A percentile compares a stretch with the other conserved stretches of the same genome.
These are phyloP conservation scores for Septoria petroselini DNA, from an alignment of 2,329 filamentous ascomycete species.

Conservation along the genomic window DNA sequence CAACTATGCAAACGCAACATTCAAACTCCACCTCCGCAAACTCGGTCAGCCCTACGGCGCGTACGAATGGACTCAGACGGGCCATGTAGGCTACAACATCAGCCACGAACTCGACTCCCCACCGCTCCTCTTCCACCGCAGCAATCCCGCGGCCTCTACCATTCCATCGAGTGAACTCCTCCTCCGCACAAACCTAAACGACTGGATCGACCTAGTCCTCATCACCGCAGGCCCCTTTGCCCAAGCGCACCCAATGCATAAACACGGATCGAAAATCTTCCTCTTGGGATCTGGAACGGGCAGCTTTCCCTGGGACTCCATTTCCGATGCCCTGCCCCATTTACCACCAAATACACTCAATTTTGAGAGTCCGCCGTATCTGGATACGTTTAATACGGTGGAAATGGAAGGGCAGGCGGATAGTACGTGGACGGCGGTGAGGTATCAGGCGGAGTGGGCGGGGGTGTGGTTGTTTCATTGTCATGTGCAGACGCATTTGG, in stretches of 20 bases:
- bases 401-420: slow-evolving; percentile 6
- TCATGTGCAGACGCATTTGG: slow-evolving; percentile 49
- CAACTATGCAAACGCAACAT: slow-evolving; percentile 17
- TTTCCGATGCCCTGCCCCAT: slow-evolving; percentile 50
- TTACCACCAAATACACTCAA: slow-evolving; percentile 54
- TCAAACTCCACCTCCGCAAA: slow-evolving; percentile 24
- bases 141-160: too few species aligned
- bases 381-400: slow-evolving; percentile 47
- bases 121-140: slow-evolving; percentile 20
- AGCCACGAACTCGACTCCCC: slow-evolving; percentile 17
- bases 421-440: slow-evolving; percentile 43
- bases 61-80: slow-evolving; percentile 25
- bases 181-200: slow-evolving; percentile 31
- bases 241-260: slow-evolving; percentile 59
- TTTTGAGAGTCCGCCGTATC: slow-evolving; percentile 52
- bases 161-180: too few species aligned
- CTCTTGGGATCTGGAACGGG: slow-evolving; percentile 51
- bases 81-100: slow-evolving; percentile 20
- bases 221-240: slow-evolving; percentile 19
- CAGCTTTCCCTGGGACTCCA: slow-evolving; percentile 52
- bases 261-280: slow-evolving; percentile 61
- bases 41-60: slow-evolving; percentile 21
- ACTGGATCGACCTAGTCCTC: slow-evolving; percentile 37
- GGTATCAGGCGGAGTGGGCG: slow-evolving; percentile 47
- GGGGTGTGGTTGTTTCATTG: slow-evolving; percentile 51